Conservation (phyloP, 768 basidiomycete genomes). For the Phaeolepiota aurea region DNA sequence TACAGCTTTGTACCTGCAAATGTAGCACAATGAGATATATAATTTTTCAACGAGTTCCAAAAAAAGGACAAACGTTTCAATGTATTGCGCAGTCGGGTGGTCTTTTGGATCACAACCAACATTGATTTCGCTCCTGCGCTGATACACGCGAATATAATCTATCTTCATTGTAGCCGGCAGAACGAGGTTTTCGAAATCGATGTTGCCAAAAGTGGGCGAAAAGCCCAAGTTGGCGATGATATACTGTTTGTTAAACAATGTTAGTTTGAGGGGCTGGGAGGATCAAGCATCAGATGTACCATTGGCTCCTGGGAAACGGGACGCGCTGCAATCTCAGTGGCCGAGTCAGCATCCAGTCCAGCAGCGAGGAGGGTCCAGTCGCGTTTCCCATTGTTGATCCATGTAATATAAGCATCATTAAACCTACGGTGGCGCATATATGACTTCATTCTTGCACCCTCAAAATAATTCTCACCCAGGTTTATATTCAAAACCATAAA, state of each 20-base stretch:
- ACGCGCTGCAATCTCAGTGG: slow-evolving; percentile 43
- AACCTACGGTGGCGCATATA: slow-evolving; percentile 38
- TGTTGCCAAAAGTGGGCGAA: slow-evolving; percentile 53
- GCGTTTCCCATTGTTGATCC: slow-evolving; percentile 49
- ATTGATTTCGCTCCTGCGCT: slow-evolving; percentile 35
- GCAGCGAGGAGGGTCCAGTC: slow-evolving; percentile 49
- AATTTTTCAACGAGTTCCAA: too few species aligned
- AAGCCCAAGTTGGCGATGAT: slow-evolving; percentile 63
- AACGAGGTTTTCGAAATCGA: slow-evolving; percentile 43
- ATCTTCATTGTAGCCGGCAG: slow-evolving; percentile 54
- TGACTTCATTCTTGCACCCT: slow-evolving; percentile 13
- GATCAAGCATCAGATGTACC: slow-evolving; percentile 29
- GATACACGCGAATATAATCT: slow-evolving; percentile 76
- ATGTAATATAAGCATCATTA: slow-evolving; percentile 74
- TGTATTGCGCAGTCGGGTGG: slow-evolving; percentile 68
- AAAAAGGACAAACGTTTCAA: slow-evolving; percentile 45
- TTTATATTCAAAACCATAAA: slow-evolving; percentile 42
- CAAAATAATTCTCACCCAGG: too few species aligned
- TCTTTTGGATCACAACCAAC: slow-evolving; percentile 59
- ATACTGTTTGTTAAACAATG: slow-evolving; percentile 29
- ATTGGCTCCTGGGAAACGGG: slow-evolving; percentile 61
- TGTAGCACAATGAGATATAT: too few species aligned
- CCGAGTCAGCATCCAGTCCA: slow-evolving; percentile 41
- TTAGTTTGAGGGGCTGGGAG: slow-evolving; percentile 20
- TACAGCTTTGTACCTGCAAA: slow-evolving; percentile 45